Percentiles rank a stretch among this genome's conserved stretches.
Evolutionary conservation across 345 rosid species (phyloP).

Genomic region (Rhodomyrtus tomentosa): DNA sequence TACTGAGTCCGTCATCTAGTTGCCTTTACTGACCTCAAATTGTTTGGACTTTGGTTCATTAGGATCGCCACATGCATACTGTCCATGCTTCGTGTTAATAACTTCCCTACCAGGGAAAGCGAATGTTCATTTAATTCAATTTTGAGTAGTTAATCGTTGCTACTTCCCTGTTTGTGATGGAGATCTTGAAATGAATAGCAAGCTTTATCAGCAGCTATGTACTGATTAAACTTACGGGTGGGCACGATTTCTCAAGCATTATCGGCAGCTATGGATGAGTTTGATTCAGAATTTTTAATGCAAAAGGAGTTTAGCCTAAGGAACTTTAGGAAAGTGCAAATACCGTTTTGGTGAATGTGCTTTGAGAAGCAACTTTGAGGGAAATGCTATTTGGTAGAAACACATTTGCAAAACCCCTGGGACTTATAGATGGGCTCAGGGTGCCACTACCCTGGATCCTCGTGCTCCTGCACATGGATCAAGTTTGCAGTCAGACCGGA

Average conservation of each 20-base stretch:
- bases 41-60: neutral
- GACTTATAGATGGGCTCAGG: slow-evolving; percentile 86
- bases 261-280: no score
- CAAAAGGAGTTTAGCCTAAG: no score
- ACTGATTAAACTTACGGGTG: slow-evolving; percentile 99
- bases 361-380: no score
- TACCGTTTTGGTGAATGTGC: no score
- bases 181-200: slow-evolving; percentile 72
- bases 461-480: slow-evolving; percentile 21
- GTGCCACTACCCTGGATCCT: slow-evolving; percentile 35
- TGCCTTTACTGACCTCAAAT: neutral
- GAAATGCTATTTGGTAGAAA: no score
- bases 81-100: neutral
- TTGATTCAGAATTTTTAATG: no score
- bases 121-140: neutral
- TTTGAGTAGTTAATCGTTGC: neutral
- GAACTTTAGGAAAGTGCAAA: no score
- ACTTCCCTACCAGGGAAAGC: neutral
- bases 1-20: neutral
- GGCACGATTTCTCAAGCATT: slow-evolving; percentile 15
- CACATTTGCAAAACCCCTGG: neutral
- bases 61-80: neutral
- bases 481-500: no score
- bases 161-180: slow-evolving; percentile 37
- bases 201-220: slow-evolving; percentile 88